phyloP scores from a whole-genome alignment of 2,329 filamentous ascomycete genomes.

The Paecilomyces niveus region DNA sequence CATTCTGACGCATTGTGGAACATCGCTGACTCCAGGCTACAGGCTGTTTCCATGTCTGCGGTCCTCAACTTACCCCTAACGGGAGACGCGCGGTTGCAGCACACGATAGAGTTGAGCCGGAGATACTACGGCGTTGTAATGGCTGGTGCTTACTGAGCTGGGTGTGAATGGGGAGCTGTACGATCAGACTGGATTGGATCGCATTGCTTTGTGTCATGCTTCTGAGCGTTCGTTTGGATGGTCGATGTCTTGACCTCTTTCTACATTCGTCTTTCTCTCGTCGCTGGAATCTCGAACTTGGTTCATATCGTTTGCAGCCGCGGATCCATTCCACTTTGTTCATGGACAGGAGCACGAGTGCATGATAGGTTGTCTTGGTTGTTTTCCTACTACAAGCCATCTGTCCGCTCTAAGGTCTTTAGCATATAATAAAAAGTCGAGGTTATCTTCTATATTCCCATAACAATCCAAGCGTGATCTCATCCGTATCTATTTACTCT shows the following conservation, averaged over 20 bases:
- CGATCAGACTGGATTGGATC: not conserved
- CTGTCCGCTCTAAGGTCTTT: not conserved
- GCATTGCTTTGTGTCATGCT: not conserved
- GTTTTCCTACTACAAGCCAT: not conserved
- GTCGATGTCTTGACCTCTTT: not conserved
- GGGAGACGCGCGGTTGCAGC: constrained; percentile 63
- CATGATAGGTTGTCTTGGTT: not conserved
- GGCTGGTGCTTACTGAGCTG: constrained; percentile 36
- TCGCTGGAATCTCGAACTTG: not conserved
- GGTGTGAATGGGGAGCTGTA: not conserved
- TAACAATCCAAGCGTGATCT: too few relatives aligned
- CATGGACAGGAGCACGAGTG: not conserved
- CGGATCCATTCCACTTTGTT: not conserved
- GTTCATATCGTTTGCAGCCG: not conserved
- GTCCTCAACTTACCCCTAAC: constrained; percentile 49
- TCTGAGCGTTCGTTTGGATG: constrained; percentile 1
- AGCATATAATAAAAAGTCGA: not conserved
- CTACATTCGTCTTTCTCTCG: not conserved
- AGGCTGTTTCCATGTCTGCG: constrained; percentile 29
- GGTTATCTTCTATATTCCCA: not conserved
- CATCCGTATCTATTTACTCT: too few relatives aligned
- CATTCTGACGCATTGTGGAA: not conserved
- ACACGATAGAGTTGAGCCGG: constrained; percentile 63
- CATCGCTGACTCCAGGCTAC: constrained; percentile 6
- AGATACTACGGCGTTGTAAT: constrained; percentile 62